Base-by-base conservation (phyloP, 164 flowering plant genomes). In the Aristolochia contorta region DNA sequence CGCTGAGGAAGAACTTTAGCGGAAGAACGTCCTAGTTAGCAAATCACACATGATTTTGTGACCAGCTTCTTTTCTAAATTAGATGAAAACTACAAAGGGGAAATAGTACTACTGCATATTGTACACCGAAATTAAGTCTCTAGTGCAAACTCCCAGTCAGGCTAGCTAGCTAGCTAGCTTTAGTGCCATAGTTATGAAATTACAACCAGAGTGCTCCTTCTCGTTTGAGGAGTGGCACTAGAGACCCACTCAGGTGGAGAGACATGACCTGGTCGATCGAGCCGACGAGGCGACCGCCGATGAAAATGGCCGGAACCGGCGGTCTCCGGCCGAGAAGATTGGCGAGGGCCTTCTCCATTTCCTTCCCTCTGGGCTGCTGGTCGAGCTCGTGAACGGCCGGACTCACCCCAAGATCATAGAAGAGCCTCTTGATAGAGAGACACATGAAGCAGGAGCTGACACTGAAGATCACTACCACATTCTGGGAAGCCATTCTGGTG, bases 141-240 rank as follows among this genome's bases (percentile, higher is more conserved):
- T n/a, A n/a, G n/a, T n/a, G n/a, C n/a, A n/a, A n/a, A n/a, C n/a
- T n/a, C n/a, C n/a, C n/a, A n/a, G n/a, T n/a, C n/a, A 32, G 7
- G 7, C 33, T 32, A 3, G 3, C 33, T 32, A 7, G 33, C 7
- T 3, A 3, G 7, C 3, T 7, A 7, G 3, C 33, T 3, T 32
- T 32, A 32, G 33, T 7, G 3, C 7, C 7, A 32, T 7, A 3
- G 7, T 32, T 32, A 3, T 37, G 43, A 37, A 37, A 37, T 27
- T 56, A 75, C 30, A 78, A 75, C 79, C 81, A 78, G 0, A 78
- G 67, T 1, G 79, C 81, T 43, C 79, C 77, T 13, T 74, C 79
- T 49, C 65, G 66, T 63, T 67, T 76, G 56, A 76, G 76, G 76
- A 72, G 60, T 33, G 64, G 73, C 6, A 70, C 71, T n/a, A 76